Percentiles rank a stretch among this genome's conserved stretches.
Evolutionary conservation across 2,329 filamentous ascomycete genomes (phyloP).

Genomic region (Pseudogymnoascus sp.): DNA sequence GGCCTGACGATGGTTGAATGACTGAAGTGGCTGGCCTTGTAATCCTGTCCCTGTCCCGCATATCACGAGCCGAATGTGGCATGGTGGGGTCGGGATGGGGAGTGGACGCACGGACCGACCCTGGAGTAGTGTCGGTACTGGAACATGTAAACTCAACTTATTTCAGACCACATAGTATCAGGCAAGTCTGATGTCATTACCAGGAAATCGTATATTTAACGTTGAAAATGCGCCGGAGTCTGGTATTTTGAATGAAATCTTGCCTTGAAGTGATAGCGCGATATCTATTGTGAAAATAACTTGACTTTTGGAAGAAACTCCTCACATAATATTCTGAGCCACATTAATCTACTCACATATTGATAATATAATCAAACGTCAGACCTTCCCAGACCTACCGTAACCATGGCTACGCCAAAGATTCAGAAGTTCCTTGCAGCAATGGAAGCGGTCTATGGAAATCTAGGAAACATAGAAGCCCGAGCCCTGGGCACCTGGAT

Average conservation of each 20-base stretch:
- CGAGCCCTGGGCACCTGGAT: not conserved
- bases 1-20: not conserved
- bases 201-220: not conserved
- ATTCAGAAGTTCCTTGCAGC: not conserved
- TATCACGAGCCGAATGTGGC: too few species aligned
- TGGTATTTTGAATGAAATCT: not conserved
- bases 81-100: too few species aligned
- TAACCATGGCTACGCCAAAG: not conserved
- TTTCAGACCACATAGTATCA: not conserved
- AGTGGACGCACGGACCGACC: not conserved
- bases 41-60: not conserved
- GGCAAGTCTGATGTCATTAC: not conserved
- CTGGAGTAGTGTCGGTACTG: not conserved
- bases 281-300: not conserved
- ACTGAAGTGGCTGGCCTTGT: not conserved
- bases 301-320: too few species aligned
- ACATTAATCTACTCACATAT: not conserved
- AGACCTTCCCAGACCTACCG: not conserved
- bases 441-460: not conserved
- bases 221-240: not conserved
- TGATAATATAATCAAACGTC: not conserved
- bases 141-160: not conserved
- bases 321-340: not conserved
- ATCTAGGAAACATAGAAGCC: not conserved
- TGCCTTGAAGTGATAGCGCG: not conserved